Conservation (phyloP, 75 land plant genomes). For the Sequoiadendron giganteum region DNA sequence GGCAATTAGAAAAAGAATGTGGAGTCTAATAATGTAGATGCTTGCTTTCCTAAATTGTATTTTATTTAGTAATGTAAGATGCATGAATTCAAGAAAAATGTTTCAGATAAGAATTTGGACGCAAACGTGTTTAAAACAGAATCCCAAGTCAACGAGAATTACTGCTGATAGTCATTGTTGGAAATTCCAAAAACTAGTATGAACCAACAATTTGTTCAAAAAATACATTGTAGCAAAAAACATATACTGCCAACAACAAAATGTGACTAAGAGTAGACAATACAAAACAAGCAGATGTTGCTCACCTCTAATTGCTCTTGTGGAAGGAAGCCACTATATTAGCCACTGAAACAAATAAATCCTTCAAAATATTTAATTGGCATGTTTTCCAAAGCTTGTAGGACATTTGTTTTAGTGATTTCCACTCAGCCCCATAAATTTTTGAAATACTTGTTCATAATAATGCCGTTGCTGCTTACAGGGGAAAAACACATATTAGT, state of each 20-base stretch:
- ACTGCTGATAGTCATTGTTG: not conserved
- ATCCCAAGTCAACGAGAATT: not conserved
- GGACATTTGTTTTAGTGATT: not conserved
- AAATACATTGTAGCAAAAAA: not conserved
- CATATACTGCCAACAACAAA: not conserved
- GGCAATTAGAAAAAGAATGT: not conserved
- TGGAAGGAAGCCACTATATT: not conserved
- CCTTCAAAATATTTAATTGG: not conserved
- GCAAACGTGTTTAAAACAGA: not conserved
- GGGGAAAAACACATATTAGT: not conserved
- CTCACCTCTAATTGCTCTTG: not conserved
- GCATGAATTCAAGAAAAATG: not conserved
- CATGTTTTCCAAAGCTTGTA: not conserved
- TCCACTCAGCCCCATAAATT: not conserved
- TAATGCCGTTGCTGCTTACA: conserved; percentile 8
- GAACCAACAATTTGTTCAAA: not conserved
- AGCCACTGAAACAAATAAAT: not conserved
- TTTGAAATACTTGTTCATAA: conserved; percentile 5
- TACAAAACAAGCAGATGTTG: not conserved
- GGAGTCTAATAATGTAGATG: not conserved
- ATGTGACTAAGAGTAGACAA: not conserved
- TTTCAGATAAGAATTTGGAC: not conserved
- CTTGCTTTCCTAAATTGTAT: not conserved
- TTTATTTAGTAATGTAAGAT: not conserved
- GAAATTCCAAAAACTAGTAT: not conserved